Conservation (phyloP, 2,329 filamentous ascomycete species). For the Colletotrichum sidae region DNA sequence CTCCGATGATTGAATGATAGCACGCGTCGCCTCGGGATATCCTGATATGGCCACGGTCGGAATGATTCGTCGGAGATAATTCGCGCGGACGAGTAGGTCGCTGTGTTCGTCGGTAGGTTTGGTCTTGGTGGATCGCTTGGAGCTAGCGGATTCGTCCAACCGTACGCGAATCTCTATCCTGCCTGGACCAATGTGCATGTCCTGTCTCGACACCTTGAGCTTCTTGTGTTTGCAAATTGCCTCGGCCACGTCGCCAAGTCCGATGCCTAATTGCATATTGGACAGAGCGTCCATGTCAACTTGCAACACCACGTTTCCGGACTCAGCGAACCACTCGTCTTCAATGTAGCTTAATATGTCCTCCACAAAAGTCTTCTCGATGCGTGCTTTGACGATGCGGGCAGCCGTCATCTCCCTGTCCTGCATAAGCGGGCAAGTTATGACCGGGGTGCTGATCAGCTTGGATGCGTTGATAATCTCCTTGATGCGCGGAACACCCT, state of each 20-base stretch:
- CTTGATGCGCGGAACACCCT: conserved; percentile 99
- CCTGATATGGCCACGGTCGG: conserved; percentile 90
- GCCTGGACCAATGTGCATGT: conserved; percentile 71
- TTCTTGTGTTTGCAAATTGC: conserved; percentile 87
- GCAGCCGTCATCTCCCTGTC: conserved; percentile 80
- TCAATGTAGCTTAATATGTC: conserved; percentile 86
- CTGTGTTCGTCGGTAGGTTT: conserved; percentile 58
- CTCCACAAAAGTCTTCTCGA: conserved; percentile 92
- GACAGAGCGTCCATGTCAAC: conserved; percentile 84
- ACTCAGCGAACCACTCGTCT: conserved; percentile 85
- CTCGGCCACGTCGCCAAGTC: conserved; percentile 76
- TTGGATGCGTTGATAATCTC: conserved; percentile 99
- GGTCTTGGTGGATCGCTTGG: conserved; percentile 59
- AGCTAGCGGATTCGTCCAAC: conserved; percentile 62
- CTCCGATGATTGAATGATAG: conserved; percentile 87
- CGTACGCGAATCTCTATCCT: conserved; percentile 80
- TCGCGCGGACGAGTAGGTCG: conserved; percentile 79
- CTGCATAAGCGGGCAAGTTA: conserved; percentile 86
- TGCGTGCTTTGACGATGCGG: conserved; percentile 90
- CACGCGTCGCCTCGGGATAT: conserved; percentile 85
- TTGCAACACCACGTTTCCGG: conserved; percentile 82
- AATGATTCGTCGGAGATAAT: conserved; percentile 84
- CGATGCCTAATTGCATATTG: conserved; percentile 85
- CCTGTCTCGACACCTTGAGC: conserved; percentile 77
- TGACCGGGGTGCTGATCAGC: conserved; percentile 92